phyloP scores from a whole-genome alignment of 176 grass and related monocot genomes.

The Oryza meridionalis region DNA sequence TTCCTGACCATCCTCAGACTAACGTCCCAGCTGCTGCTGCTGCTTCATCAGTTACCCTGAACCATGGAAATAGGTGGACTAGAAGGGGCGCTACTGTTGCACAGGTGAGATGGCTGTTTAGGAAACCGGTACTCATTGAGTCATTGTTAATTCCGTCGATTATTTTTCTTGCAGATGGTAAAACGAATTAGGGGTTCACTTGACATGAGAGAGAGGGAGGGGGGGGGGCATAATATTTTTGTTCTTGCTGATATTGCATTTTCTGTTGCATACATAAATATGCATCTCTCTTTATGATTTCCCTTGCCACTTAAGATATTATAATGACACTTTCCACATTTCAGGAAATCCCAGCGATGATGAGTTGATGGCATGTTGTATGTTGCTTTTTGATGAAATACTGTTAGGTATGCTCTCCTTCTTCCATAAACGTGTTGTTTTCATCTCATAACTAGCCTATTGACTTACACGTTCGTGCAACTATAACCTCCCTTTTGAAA shows the following conservation, averaged over 20 bases:
- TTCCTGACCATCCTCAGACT: constrained; percentile 41
- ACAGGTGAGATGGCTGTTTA: constrained; percentile 47
- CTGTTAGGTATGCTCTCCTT: constrained; percentile 20
- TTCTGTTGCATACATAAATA: neutral
- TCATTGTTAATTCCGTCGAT: neutral
- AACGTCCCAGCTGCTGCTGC: constrained; percentile 31
- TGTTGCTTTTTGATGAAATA: constrained; percentile 45
- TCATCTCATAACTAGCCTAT: neutral
- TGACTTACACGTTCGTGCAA: too few species aligned
- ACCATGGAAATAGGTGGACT: constrained; percentile 35
- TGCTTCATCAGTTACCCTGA: constrained; percentile 18
- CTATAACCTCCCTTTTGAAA: too few species aligned
- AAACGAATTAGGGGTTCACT: neutral
- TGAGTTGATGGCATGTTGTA: constrained; percentile 48
- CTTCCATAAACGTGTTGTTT: constrained; percentile 2
- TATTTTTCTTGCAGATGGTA: constrained; percentile 11
- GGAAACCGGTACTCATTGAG: neutral
- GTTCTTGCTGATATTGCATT: neutral
- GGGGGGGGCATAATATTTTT: neutral
- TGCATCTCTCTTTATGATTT: constrained; percentile 7
- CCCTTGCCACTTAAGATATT: neutral
- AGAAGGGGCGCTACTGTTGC: constrained; percentile 40
- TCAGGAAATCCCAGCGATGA: constrained; percentile 49
- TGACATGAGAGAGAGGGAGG: neutral
- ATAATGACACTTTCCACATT: neutral